These are phyloP conservation scores for Hypoxylon sp. DNA, from an alignment of 2,329 filamentous ascomycete species.

Conservation along the genomic window DNA sequence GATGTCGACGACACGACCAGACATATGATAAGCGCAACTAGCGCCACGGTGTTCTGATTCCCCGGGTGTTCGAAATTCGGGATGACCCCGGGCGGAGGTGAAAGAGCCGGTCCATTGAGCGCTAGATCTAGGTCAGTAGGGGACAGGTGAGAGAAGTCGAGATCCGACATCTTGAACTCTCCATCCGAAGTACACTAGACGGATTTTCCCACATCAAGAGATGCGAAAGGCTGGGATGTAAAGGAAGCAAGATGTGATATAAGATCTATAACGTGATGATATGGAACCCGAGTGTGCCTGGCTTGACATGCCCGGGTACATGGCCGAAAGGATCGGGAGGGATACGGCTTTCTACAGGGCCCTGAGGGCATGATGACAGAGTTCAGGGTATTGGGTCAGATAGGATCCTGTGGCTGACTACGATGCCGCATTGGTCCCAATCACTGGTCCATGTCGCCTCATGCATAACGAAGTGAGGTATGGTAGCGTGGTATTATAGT, in stretches of 20 bases:
- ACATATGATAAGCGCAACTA: constrained; percentile 7
- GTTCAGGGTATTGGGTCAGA: background rate
- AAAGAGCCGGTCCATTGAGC: background rate
- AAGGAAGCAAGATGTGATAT: background rate
- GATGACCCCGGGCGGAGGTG: constrained; percentile 9
- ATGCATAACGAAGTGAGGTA: background rate
- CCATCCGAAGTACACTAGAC: background rate
- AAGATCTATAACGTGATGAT: background rate
- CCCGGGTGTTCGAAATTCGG: constrained; percentile 29
- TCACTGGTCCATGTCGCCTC: background rate
- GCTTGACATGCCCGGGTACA: no score
- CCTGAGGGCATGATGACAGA: background rate
- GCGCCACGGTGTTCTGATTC: constrained; percentile 14
- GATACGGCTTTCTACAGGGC: background rate
- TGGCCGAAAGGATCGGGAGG: background rate
- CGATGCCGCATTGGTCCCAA: background rate
- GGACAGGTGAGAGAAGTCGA: background rate
- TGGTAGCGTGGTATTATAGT: background rate
- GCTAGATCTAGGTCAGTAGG: background rate
- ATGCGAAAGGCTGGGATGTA: background rate
- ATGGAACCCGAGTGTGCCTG: background rate
- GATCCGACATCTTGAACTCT: background rate
- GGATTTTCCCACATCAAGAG: background rate
- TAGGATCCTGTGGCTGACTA: background rate
- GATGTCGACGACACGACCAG: background rate